These are phyloP conservation scores for Karstenula rhodostoma DNA, from an alignment of 2,329 filamentous ascomycete species.

Conservation along the genomic window DNA sequence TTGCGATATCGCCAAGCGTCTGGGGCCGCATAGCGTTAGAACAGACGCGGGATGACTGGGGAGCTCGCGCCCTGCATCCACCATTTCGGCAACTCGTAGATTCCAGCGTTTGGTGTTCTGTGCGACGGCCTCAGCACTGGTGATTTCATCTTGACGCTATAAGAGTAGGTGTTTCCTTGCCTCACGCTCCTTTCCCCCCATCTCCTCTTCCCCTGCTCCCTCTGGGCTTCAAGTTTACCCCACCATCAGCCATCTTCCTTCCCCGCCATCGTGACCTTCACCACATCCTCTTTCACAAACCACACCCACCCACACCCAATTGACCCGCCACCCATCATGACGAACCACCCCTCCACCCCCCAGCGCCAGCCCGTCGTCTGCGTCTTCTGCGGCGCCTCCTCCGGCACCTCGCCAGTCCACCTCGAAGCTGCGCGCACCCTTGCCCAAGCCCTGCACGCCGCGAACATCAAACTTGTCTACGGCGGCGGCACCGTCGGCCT, in stretches of 20 bases:
- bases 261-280: background rate
- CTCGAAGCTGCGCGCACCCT: slow-evolving; percentile 80
- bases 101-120: background rate
- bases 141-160: slow-evolving; percentile 6
- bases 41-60: background rate
- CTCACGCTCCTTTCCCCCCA: slow-evolving; percentile 1
- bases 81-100: background rate
- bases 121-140: background rate
- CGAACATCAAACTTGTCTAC: slow-evolving; percentile 87
- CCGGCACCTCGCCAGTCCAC: slow-evolving; percentile 77
- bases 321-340: slow-evolving; percentile 31
- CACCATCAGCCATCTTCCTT: background rate
- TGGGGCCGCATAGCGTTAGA: background rate
- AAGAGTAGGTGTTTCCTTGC: background rate
- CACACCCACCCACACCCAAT: background rate
- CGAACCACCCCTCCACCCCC: slow-evolving; percentile 12
- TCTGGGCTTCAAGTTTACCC: slow-evolving; percentile 3
- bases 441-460: slow-evolving; percentile 74
- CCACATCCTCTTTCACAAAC: background rate
- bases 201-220: background rate
- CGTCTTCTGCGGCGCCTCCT: slow-evolving; percentile 90
- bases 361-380: slow-evolving; percentile 73
- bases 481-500: slow-evolving; percentile 93
- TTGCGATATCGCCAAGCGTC: slow-evolving; percentile 10
- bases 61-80: slow-evolving; percentile 9